phyloP scores from a whole-genome alignment of 768 basidiomycete genomes.

The Podaxis rugospora region DNA sequence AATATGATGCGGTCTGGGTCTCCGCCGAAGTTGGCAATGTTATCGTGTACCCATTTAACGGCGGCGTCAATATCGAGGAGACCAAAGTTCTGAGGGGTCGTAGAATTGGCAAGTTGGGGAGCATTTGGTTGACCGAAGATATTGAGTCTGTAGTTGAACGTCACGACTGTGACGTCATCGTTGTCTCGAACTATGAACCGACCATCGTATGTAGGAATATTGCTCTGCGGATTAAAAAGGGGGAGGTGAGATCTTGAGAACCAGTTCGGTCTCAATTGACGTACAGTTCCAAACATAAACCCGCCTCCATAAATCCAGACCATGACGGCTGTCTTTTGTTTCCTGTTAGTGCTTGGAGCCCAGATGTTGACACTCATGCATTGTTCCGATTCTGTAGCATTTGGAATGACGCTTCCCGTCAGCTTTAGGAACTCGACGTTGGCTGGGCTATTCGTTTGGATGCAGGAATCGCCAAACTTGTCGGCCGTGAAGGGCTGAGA shows the following conservation, averaged over 20 bases:
- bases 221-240: conserved; percentile 20
- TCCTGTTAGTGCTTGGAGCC: conserved; percentile 21
- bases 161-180: conserved; percentile 31
- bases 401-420: conserved; percentile 20
- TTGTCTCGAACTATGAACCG: conserved; percentile 27
- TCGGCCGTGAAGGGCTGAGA: conserved; percentile 19
- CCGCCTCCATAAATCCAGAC: conserved; percentile 34
- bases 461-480: conserved; percentile 26
- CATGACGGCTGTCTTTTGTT: conserved; percentile 27
- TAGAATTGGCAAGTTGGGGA: conserved; percentile 26
- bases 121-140: conserved; percentile 38
- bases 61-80: conserved; percentile 34
- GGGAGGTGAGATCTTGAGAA: neutral
- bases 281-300: conserved; percentile 29
- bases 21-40: conserved; percentile 43
- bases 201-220: conserved; percentile 23
- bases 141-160: conserved; percentile 36
- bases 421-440: conserved; percentile 22
- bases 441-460: conserved; percentile 19
- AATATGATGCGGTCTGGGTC: conserved; percentile 33
- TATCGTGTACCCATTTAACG: conserved; percentile 43
- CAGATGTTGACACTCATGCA: conserved; percentile 36
- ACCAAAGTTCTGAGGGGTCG: conserved; percentile 32
- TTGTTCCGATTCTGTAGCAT: conserved; percentile 29
- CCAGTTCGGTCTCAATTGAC: neutral